These are phyloP conservation scores for Trametopsis cervina DNA, from an alignment of 768 basidiomycete species.

Conservation along the genomic window DNA sequence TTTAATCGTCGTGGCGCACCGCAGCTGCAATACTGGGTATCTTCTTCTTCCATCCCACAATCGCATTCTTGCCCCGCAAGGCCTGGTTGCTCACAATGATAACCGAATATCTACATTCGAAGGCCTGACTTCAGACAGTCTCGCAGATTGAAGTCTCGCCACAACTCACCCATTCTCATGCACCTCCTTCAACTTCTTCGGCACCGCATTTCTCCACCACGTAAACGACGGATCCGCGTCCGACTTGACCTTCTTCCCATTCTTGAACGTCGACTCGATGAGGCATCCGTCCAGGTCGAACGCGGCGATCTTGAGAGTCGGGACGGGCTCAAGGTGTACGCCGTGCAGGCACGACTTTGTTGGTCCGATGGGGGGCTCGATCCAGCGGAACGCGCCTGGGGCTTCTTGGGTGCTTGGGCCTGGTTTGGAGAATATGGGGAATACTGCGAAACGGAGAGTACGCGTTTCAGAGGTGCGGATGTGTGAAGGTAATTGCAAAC, in stretches of 20 bases:
- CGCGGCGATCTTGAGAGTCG: slow-evolving; percentile 56
- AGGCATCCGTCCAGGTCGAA: slow-evolving; percentile 89
- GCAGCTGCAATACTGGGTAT: slow-evolving; percentile 58
- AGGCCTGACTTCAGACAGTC: neutral
- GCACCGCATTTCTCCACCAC: slow-evolving; percentile 71
- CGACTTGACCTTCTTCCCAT: slow-evolving; percentile 36
- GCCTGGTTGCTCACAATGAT: slow-evolving; percentile 82
- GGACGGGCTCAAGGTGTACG: slow-evolving; percentile 31
- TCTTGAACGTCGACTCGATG: slow-evolving; percentile 39
- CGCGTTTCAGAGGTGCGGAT: neutral
- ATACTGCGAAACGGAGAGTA: slow-evolving; percentile 16
- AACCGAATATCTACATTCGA: slow-evolving; percentile 47
- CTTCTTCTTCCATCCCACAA: slow-evolving; percentile 73
- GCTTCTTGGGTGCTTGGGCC: slow-evolving; percentile 1
- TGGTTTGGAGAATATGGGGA: slow-evolving; percentile 21
- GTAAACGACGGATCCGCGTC: slow-evolving; percentile 45
- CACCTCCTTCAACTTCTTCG: slow-evolving; percentile 52
- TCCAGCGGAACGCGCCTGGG: slow-evolving; percentile 23
- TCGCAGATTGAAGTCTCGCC: neutral
- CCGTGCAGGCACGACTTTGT: slow-evolving; percentile 31
- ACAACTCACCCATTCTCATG: slow-evolving; percentile 51
- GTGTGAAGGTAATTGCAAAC: neutral
- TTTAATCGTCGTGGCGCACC: slow-evolving; percentile 29
- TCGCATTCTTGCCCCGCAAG: slow-evolving; percentile 33
- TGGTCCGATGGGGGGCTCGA: slow-evolving; percentile 24